These are phyloP conservation scores for Umbelopsis vinacea DNA, from an alignment of 192 early-diverging fungal species.

Conservation along the genomic window DNA sequence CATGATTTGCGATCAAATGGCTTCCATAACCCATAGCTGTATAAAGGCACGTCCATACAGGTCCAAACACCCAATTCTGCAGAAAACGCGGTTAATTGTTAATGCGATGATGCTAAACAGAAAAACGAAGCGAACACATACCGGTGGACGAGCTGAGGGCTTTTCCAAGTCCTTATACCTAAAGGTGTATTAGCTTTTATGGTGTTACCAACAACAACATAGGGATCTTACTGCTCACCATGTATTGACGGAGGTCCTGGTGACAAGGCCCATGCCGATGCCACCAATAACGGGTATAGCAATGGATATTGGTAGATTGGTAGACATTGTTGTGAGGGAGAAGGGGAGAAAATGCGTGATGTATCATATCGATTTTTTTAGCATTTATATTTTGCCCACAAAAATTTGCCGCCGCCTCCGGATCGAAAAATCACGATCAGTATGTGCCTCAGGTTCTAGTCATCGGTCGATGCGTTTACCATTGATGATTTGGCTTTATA, in stretches of 20 bases:
- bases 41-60: background rate
- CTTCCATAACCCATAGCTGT: conserved; percentile 2
- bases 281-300: background rate
- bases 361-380: too few species aligned
- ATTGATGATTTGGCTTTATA: too few species aligned
- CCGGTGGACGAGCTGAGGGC: background rate
- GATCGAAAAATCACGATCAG: too few species aligned
- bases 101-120: background rate
- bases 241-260: background rate
- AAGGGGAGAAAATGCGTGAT: too few species aligned
- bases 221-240: background rate
- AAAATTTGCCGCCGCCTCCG: too few species aligned
- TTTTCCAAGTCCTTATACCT: conserved; percentile 12
- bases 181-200: too few species aligned
- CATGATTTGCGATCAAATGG: background rate
- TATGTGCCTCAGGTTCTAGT: too few species aligned
- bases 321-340: background rate
- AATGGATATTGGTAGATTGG: background rate
- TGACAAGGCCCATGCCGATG: background rate
- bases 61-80: conserved; percentile 5
- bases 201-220: background rate
- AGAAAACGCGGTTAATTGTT: background rate
- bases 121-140: background rate
- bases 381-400: too few species aligned
- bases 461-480: too few species aligned